Base-by-base conservation (phyloP, 805 yeast genomes). In the Maudiozyma bulderi region DNA sequence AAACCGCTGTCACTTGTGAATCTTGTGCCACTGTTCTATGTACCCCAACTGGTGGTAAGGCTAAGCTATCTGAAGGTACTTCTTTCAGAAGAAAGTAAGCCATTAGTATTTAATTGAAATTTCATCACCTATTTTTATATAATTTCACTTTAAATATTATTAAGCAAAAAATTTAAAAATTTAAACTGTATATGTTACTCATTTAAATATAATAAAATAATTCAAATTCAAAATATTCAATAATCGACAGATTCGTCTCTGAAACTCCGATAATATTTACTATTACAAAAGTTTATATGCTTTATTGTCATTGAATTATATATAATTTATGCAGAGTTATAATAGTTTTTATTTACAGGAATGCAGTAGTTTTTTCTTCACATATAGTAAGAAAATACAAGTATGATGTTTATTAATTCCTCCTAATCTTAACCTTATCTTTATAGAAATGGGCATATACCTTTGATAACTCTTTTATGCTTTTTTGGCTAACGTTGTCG, bases 1-100 rank as follows among this genome's bases (percentile, higher is more conserved):
- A 93, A 82, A 93, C 99, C 68, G 98, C 97, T 68, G 99, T 93
- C 69, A 86, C 96, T 70, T 93, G 99, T 82, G 98, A 95, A 71
- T 82, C 95, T 50, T 93, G 99, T 80, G 84, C 98, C 62, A 88
- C 96, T 62, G 97, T 93, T 60, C 85, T 93, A 72, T 90, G 98
- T 79, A 84, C 93, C 70, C 99, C 99, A 73, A 86, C 97, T 62
- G 99, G 99, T 82, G 99, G 99, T 81, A 93, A 93, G 83, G 97
- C 98, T 71, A 89, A 85, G 78, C 83, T 93, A 74, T 89, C 98
- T 66, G 99, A 95, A 80, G 99, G 99, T 76, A 86, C 95, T 73
- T 93, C 99, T 68, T 93, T 89, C 93, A 89, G 98, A 85, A 87
- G 88, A 79, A 93, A 91, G 88, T 91, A 87, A 84, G 61, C 38